phyloP scores from a whole-genome alignment of 768 basidiomycete genomes.

The Coprinellus aureogranulatus region DNA sequence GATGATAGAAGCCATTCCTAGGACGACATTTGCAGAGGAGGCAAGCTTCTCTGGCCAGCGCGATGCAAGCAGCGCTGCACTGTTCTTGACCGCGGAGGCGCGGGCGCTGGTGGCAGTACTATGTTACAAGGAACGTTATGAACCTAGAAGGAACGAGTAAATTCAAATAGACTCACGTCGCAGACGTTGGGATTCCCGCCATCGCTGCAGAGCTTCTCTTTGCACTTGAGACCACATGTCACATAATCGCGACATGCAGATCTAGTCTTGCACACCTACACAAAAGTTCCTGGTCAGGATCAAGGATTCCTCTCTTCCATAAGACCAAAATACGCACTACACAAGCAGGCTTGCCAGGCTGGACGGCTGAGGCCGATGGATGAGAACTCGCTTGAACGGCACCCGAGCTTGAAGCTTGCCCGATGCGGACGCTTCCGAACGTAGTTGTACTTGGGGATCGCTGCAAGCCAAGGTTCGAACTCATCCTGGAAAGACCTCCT shows the following conservation, averaged over 20 bases:
- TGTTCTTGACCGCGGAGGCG: slow-evolving; percentile 20
- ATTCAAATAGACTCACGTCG: slow-evolving; percentile 18
- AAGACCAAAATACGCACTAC: no score
- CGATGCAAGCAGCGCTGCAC: slow-evolving; percentile 21
- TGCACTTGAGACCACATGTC: slow-evolving; percentile 25
- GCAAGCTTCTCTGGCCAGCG: slow-evolving; percentile 23
- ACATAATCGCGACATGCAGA: slow-evolving; percentile 17
- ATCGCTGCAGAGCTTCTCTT: slow-evolving; percentile 18
- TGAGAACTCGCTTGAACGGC: no score
- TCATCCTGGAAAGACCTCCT: no score
- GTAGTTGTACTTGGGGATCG: no score
- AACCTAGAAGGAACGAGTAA: neutral
- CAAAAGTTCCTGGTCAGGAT: neutral
- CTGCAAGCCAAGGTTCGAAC: no score
- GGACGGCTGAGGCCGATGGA: no score
- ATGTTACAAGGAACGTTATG: no score
- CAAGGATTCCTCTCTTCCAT: no score
- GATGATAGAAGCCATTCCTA: slow-evolving; percentile 22
- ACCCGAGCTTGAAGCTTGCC: no score
- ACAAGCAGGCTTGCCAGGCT: no score
- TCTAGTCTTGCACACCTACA: slow-evolving; percentile 4
- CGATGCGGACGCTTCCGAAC: no score
- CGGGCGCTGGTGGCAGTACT: slow-evolving; percentile 28
- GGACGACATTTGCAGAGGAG: slow-evolving; percentile 27
- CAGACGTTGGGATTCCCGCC: slow-evolving; percentile 23